Percentiles rank a stretch among this genome's conserved stretches.
These are phyloP conservation scores for Hemileccinum rubropunctum DNA, from an alignment of 768 basidiomycete species.

Conservation along the genomic window DNA sequence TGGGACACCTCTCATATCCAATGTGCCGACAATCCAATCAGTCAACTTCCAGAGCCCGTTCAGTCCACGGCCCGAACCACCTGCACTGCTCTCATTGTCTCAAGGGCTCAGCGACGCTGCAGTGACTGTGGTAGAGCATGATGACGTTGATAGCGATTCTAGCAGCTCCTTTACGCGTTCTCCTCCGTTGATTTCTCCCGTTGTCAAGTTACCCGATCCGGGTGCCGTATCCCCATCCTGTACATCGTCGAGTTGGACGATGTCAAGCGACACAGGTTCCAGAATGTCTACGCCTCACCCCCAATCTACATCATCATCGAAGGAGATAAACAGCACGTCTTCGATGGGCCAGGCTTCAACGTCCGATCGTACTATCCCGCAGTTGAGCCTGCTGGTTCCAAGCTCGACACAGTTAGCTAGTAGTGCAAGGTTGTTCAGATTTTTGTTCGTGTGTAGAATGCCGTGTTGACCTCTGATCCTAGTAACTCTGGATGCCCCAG, in stretches of 20 bases:
- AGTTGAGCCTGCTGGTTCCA: slow-evolving; percentile 30
- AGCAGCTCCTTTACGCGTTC: slow-evolving; percentile 25
- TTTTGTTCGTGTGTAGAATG: neutral
- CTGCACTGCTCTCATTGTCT: slow-evolving; percentile 18
- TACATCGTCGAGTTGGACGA: slow-evolving; percentile 28
- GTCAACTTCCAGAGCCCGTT: slow-evolving; percentile 23
- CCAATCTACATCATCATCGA: slow-evolving; percentile 9
- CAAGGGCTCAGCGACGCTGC: slow-evolving; percentile 8
- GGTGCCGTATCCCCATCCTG: slow-evolving; percentile 19
- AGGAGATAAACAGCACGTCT: slow-evolving; percentile 7
- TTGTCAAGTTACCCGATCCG: slow-evolving; percentile 29
- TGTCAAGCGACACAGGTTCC: slow-evolving; percentile 23
- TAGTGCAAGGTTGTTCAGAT: slow-evolving; percentile 15
- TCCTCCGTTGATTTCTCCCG: slow-evolving; percentile 27
- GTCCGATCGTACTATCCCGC: slow-evolving; percentile 18
- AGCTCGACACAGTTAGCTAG: slow-evolving; percentile 8
- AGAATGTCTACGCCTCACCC: slow-evolving; percentile 10
- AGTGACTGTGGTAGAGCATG: slow-evolving; percentile 4
- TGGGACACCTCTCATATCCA: slow-evolving; percentile 27
- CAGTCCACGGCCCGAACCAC: slow-evolving; percentile 28
- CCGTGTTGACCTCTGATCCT: slow-evolving; percentile 4
- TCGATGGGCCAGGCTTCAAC: slow-evolving; percentile 5
- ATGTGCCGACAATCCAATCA: slow-evolving; percentile 10
- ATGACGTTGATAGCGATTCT: slow-evolving; percentile 19
- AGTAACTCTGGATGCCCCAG: slow-evolving; percentile 28